These are phyloP conservation scores for Boletus patriciae DNA, from an alignment of 768 basidiomycete species.

Conservation along the genomic window DNA sequence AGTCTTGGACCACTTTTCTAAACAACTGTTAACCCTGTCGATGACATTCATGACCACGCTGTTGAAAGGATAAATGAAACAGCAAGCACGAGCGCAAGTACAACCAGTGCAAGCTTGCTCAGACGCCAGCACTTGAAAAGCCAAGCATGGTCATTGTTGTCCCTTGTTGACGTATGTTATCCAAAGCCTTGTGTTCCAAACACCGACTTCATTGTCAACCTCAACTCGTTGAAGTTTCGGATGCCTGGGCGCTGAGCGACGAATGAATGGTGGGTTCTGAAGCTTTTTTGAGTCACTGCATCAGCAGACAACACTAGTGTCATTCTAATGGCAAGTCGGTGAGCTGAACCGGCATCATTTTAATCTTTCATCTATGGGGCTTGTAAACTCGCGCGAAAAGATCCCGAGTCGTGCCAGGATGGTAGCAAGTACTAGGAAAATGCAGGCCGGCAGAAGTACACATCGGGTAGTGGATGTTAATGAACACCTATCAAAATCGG, in stretches of 20 bases:
- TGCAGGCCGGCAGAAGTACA: background rate
- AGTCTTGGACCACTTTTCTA: slow-evolving; percentile 55
- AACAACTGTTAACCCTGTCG: slow-evolving; percentile 46
- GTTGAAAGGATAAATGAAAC: slow-evolving; percentile 7
- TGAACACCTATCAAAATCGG: background rate
- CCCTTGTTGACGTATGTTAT: slow-evolving; percentile 29
- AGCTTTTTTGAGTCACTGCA: no score
- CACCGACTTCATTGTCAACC: background rate
- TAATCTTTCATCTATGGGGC: background rate
- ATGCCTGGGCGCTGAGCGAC: no score
- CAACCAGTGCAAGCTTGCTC: slow-evolving; percentile 14
- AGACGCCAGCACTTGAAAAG: slow-evolving; percentile 20
- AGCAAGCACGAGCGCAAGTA: slow-evolving; percentile 17
- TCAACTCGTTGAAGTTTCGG: no score
- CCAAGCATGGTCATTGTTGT: slow-evolving; percentile 28
- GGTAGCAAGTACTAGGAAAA: no score
- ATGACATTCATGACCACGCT: slow-evolving; percentile 57
- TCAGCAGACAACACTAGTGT: background rate
- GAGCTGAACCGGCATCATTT: background rate
- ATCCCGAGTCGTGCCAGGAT: no score
- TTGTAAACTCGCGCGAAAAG: background rate
- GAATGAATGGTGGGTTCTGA: background rate
- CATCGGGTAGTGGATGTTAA: background rate
- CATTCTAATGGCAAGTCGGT: background rate
- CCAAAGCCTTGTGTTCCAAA: slow-evolving; percentile 24